phyloP scores from a whole-genome alignment of 352 stramenopile species.

The Pythium volutum region DNA sequence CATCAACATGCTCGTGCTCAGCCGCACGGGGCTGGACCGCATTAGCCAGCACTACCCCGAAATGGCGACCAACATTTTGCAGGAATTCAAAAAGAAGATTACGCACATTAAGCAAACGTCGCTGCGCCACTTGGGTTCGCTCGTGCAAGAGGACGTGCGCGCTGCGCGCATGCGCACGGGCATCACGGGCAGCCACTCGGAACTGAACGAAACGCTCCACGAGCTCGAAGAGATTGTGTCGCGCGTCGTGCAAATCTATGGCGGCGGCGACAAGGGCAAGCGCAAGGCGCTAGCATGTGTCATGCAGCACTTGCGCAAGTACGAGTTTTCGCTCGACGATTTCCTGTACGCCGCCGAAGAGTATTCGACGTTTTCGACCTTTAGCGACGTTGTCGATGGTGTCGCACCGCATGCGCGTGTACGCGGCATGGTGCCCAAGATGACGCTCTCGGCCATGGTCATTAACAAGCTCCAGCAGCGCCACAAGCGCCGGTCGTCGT shows the following conservation, averaged over 20 bases:
- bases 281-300: slow-evolving; percentile 67
- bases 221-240: slow-evolving; percentile 54
- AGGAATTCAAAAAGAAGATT: slow-evolving; percentile 81
- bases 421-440: slow-evolving; percentile 14
- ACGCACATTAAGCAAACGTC: slow-evolving; percentile 68
- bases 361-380: slow-evolving; percentile 27
- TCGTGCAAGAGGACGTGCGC: slow-evolving; percentile 42
- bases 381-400: background rate
- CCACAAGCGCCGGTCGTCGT: slow-evolving; percentile 52
- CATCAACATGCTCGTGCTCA: slow-evolving; percentile 76
- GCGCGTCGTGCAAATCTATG: slow-evolving; percentile 63
- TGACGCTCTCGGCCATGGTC: slow-evolving; percentile 24
- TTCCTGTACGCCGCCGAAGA: slow-evolving; percentile 63
- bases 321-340: slow-evolving; percentile 78
- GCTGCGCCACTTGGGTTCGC: slow-evolving; percentile 26
- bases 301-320: slow-evolving; percentile 79
- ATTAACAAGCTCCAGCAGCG: slow-evolving; percentile 61
- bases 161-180: slow-evolving; percentile 27
- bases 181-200: slow-evolving; percentile 19
- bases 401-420: background rate
- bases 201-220: slow-evolving; percentile 48
- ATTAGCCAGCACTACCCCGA: slow-evolving; percentile 79
- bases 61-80: slow-evolving; percentile 72
- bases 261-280: slow-evolving; percentile 65
- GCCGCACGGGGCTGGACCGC: slow-evolving; percentile 59